Evolutionary conservation across 176 grass and related monocot genomes (phyloP), one percentile per base, ranked within the genome.

Genomic region (Pontederia paniculata): DNA sequence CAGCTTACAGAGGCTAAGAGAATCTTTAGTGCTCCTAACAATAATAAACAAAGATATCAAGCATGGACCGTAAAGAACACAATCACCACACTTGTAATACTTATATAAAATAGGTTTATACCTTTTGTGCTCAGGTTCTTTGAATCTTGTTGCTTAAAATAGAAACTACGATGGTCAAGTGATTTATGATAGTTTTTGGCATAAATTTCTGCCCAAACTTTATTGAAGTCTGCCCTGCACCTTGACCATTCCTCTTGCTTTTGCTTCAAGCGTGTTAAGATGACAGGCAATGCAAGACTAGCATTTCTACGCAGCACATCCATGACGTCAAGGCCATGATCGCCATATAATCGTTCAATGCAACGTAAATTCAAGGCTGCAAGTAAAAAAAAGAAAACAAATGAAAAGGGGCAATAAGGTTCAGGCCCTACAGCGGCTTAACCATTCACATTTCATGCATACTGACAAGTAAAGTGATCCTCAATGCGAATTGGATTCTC

Each of bases 181-280:
- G 86, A 89, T 60, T 81, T 89, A 59, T 89, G 86, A 60, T 89
- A 85, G 60, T 85, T 85, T 45, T 89, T 89, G 45, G 86, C 76
- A n/a, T 84, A 89, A 72, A 89, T 81, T 77, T 89, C 81, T 50
- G 80, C 77, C 86, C 86, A 84, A 61, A 89, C 86, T 50, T 84
- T 84, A 22, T 89, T 89, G 61, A 89, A 89, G 78, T 89, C 86
- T 54, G 77, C 54, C 3, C 86, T 77, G 56, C 86, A 89, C 66
- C 77, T 68, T 63, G 81, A 75, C 81, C 86, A 89, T 72, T 89
- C 86, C 21, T 84, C 81, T 54, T 89, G 80, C 28, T 89, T 89
- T 67, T 81, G 86, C 57, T 81, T 89, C 68, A 89, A 62, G 48
- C 86, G 82, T 58, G 86, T 81, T 67, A 89, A 80, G 60, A 89